A percentile compares a stretch with the other conserved stretches of the same genome.
These are phyloP conservation scores for Ambrosia hybrid DNA, from an alignment of 140 eudicot genomes.

Conservation along the genomic window DNA sequence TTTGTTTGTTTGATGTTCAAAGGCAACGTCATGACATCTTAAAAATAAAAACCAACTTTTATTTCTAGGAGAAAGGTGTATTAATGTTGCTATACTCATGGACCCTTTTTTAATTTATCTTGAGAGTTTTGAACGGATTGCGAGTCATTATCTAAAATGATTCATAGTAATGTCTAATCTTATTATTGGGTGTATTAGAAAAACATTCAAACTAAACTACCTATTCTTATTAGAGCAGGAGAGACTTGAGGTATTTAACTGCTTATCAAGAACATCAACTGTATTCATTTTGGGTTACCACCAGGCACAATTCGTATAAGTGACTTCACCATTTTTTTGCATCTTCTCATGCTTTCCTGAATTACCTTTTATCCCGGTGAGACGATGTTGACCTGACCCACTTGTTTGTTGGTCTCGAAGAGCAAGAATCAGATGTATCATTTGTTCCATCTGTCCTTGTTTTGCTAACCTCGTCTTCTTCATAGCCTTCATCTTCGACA, in stretches of 20 bases:
- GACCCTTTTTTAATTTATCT: too few species aligned
- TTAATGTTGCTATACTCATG: too few species aligned
- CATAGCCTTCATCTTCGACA: conserved; percentile 34
- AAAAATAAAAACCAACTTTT: too few species aligned
- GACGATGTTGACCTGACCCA: conserved; percentile 4
- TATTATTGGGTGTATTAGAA: too few species aligned
- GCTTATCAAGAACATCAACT: conserved; percentile 66
- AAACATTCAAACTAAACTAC: too few species aligned
- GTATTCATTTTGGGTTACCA: conserved; percentile 56
- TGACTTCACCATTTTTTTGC: conserved; percentile 4
- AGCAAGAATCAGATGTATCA: conserved; percentile 57
- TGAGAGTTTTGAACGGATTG: too few species aligned
- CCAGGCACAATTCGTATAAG: conserved; percentile 50
- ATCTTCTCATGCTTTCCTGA: conserved; percentile 45
- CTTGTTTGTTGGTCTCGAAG: conserved; percentile 35
- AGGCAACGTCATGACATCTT: too few species aligned
- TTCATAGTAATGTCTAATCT: too few species aligned
- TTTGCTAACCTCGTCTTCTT: conserved; percentile 68
- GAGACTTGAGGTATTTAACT: conserved; percentile 74
- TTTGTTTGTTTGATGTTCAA: too few species aligned
- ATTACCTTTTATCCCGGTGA: background rate
- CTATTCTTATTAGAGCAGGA: background rate
- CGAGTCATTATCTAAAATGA: too few species aligned
- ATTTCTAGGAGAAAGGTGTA: too few species aligned
- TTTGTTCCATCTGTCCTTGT: conserved; percentile 45